Evolutionary conservation across 345 rosid genomes (phyloP).

Genomic region (Pistacia vera): DNA sequence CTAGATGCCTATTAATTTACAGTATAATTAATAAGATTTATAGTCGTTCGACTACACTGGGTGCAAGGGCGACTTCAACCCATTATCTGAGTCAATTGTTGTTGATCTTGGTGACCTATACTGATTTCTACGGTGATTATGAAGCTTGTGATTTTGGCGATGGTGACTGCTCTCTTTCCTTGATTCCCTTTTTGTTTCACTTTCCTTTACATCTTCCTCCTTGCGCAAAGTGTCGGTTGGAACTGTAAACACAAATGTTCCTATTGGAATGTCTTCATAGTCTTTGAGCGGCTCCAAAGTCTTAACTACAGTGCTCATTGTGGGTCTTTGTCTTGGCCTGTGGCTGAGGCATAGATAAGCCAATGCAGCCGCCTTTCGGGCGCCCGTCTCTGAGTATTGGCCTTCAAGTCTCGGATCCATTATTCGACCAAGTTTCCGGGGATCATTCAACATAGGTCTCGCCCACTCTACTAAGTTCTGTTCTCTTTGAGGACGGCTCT

Average conservation of each 20-base stretch:
- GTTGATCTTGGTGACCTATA: conserved; percentile 36
- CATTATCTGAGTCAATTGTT: conserved; percentile 31
- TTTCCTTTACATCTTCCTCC: conserved; percentile 26
- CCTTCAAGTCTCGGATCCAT: conserved; percentile 94
- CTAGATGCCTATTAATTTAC: neutral
- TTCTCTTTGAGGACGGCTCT: conserved; percentile 54
- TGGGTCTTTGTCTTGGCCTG: conserved; percentile 76
- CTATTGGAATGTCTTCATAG: conserved; percentile 51
- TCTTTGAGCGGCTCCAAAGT: conserved; percentile 64
- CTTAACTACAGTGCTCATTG: conserved; percentile 62
- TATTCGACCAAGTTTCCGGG: conserved; percentile 62
- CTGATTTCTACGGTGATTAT: conserved; percentile 22
- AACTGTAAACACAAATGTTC: conserved; percentile 68
- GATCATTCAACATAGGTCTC: conserved; percentile 61
- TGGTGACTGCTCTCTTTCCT: conserved; percentile 40
- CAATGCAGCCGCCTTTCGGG: conserved; percentile 73
- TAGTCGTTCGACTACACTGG: neutral
- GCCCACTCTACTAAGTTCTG: conserved; percentile 77
- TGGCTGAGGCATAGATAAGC: conserved; percentile 83
- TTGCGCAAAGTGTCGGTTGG: conserved; percentile 37
- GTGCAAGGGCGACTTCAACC: conserved; percentile 46
- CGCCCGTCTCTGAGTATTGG: conserved; percentile 81
- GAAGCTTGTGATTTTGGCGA: conserved; percentile 35
- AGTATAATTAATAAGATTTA: neutral
- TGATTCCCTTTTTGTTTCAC: conserved; percentile 29